A percentile compares a stretch with the other conserved stretches of the same genome.
phyloP scores from a whole-genome alignment of 768 basidiomycete genomes.

The Crepidotus variabilis region DNA sequence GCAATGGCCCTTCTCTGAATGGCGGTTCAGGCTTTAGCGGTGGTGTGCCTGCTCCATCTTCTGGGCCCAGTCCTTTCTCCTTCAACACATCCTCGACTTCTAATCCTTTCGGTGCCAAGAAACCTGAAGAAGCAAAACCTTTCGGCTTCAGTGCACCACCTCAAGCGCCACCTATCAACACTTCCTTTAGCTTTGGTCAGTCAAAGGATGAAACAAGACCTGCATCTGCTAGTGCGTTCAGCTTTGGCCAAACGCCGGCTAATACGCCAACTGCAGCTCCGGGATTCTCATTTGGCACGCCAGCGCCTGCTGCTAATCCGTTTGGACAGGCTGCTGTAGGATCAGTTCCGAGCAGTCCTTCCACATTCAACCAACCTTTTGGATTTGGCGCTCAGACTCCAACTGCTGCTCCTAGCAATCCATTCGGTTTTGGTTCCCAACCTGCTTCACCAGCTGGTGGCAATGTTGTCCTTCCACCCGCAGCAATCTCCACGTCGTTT shows the following conservation, averaged over 20 bases:
- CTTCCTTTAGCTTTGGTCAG: slow-evolving; percentile 43
- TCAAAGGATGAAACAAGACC: slow-evolving; percentile 34
- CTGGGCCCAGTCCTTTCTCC: slow-evolving; percentile 30
- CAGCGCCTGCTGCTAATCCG: slow-evolving; percentile 27
- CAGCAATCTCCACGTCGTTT: slow-evolving; percentile 36
- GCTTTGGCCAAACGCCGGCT: slow-evolving; percentile 37
- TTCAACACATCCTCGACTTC: slow-evolving; percentile 33
- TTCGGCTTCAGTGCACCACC: slow-evolving; percentile 47
- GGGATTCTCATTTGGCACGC: slow-evolving; percentile 42
- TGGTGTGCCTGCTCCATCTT: slow-evolving; percentile 15
- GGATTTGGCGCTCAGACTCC: slow-evolving; percentile 46
- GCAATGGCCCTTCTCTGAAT: slow-evolving; percentile 24
- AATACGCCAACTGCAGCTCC: slow-evolving; percentile 36
- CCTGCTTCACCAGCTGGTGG: slow-evolving; percentile 54
- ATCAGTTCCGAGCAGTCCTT: slow-evolving; percentile 57
- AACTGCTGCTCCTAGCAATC: slow-evolving; percentile 22
- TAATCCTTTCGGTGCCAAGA: slow-evolving; percentile 46
- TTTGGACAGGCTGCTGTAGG: slow-evolving; percentile 35
- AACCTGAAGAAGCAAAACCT: slow-evolving; percentile 40
- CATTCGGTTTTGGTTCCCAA: slow-evolving; percentile 55
- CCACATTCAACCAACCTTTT: slow-evolving; percentile 47
- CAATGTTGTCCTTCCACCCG: slow-evolving; percentile 33
- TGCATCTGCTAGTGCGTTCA: slow-evolving; percentile 40
- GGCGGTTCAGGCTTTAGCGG: slow-evolving; percentile 27
- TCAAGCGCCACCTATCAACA: slow-evolving; percentile 27